Evolutionary conservation across 139 green algal genomes (phyloP).

Genomic region (Closterium sp.): DNA sequence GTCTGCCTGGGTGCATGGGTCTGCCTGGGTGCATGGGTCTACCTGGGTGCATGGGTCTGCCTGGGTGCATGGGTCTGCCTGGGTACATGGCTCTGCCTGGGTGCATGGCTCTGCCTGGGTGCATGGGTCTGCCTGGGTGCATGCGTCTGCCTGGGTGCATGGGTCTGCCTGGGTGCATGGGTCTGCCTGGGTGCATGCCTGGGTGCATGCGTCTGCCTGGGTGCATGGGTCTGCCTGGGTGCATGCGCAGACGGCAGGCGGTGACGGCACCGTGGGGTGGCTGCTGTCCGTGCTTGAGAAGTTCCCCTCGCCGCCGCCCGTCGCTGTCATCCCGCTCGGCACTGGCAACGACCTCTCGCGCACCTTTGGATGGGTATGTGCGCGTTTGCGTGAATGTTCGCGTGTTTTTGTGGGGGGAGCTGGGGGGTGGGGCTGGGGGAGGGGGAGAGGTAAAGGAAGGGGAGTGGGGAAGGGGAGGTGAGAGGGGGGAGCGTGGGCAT

Average conservation of each 20-base stretch:
- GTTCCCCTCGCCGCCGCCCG: constrained; percentile 7
- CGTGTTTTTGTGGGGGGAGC: not conserved
- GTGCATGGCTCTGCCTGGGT: not conserved
- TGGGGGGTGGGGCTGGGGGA: no score
- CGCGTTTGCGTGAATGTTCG: not conserved
- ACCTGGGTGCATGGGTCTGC: not conserved
- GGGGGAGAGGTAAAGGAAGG: no score
- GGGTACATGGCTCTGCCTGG: not conserved
- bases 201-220: not conserved
- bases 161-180: not conserved
- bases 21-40: not conserved
- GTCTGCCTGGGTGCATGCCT: not conserved
- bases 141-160: not conserved
- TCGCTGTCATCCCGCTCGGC: constrained; percentile 46
- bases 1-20: not conserved
- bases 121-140: not conserved
- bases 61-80: not conserved
- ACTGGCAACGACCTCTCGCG: constrained; percentile 53
- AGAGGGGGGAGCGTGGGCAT: no score
- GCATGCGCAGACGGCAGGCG: constrained; percentile 30
- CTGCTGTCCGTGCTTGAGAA: constrained; percentile 7
- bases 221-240: not conserved
- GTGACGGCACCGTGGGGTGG: constrained; percentile 51
- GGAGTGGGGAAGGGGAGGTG: no score
- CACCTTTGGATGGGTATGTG: constrained; percentile 41